Base-by-base conservation (phyloP, 2,329 filamentous ascomycete species). In the Hypoxylon sp. region DNA sequence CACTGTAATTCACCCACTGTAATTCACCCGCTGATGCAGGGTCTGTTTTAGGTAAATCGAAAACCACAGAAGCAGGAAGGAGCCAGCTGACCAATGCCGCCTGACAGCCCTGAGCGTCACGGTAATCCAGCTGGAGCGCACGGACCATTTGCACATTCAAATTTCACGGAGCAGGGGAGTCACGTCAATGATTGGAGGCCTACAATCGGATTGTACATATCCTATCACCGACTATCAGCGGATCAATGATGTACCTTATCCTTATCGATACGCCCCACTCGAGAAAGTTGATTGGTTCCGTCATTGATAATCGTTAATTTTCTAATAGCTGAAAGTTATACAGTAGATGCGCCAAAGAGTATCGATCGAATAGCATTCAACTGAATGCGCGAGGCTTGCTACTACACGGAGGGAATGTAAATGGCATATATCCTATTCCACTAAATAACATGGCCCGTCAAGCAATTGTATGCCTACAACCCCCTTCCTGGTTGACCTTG, bases 391-490 rank as follows among this genome's bases (percentile, higher is more conserved):
- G 19, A 54, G 26, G 44, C 48, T 46, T 33, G 22, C 29, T 50
- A 8, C 31, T 61, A 42, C n/a, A 10, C 46, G 44, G 17, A 60
- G 22, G 67, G 42, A 31, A 71, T 73, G 63, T 57, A 33, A 71
- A 59, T 44, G 11, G 33, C 14, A 13, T 44, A 17, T n/a, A 33
- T 24, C 37, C 22, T 42, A 9, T 33, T 35, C 14, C 31, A 11
- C n/a, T 33, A 29, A 60, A 42, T 14, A 59, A 66, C 33, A 75
- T 74, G 73, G 66, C 74, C 44, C 73, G 71, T 57, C 71, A 70
- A 74, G 71, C 72, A 60, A 58, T 76, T 26, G 75, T 76, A 75
- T 17, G 73, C 73, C 22, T 14, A 57, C 19, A 11, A 57, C 31
- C n/a, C n/a, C 26, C 17, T 13, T 37, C 50, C 3, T 42, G 29